A percentile compares a stretch with the other conserved stretches of the same genome.
Conservation (phyloP, 441 rosid species). For the Jatropha multifida region DNA sequence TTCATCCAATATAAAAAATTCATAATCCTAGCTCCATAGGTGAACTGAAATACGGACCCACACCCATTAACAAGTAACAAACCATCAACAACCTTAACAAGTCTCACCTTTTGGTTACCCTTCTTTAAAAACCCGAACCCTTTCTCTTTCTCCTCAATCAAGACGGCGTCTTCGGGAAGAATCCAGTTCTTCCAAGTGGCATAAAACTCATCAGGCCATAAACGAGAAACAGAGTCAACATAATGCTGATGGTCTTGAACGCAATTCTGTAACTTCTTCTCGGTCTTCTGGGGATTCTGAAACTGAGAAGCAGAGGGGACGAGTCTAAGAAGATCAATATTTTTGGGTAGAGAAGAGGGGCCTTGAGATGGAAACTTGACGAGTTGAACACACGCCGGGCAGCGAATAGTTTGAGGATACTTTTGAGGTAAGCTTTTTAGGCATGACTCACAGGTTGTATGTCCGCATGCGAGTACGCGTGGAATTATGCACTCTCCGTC, state of each 20-base stretch:
- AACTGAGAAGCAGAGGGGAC: constrained; percentile 28
- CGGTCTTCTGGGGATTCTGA: constrained; percentile 20
- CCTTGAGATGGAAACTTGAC: constrained; percentile 72
- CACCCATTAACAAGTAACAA: constrained; percentile 27
- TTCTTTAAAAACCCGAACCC: constrained; percentile 27
- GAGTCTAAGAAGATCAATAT: constrained; percentile 83
- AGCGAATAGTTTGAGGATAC: constrained; percentile 65
- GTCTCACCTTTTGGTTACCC: constrained; percentile 37
- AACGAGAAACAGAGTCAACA: constrained; percentile 38
- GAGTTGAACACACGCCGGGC: constrained; percentile 85
- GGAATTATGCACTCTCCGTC: constrained; percentile 59
- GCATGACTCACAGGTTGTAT: constrained; percentile 75
- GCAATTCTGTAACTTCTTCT: neutral
- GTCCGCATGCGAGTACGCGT: constrained; percentile 85
- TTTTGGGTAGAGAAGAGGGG: constrained; percentile 79
- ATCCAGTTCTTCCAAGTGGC: constrained; percentile 61
- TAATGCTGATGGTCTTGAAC: constrained; percentile 14
- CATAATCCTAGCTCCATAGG: constrained; percentile 52
- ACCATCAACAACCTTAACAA: constrained; percentile 44
- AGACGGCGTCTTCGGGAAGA: constrained; percentile 44
- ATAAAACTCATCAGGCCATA: constrained; percentile 72
- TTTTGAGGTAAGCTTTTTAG: constrained; percentile 57
- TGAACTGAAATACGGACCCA: constrained; percentile 43
- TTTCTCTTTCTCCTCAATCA: constrained; percentile 20
- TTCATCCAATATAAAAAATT: constrained; percentile 51